Percentiles rank a stretch among this genome's conserved stretches.
phyloP scores from a whole-genome alignment of 148 eudicot genomes.

The Diospyros kaki region DNA sequence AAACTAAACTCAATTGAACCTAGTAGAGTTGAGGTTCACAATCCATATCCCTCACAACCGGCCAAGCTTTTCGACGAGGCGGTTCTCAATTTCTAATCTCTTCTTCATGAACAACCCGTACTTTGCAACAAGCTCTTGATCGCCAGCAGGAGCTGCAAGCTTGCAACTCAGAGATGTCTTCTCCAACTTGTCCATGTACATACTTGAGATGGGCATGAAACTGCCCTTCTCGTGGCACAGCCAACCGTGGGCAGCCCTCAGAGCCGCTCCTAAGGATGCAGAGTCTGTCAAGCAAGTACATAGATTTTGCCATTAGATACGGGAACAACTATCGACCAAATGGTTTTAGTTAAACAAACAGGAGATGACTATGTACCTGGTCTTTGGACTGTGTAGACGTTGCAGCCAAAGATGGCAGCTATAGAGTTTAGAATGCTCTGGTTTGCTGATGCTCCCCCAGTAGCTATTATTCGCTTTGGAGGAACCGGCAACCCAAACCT shows the following conservation, averaged over 20 bases:
- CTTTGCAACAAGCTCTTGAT: conserved; percentile 51
- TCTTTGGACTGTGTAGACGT: conserved; percentile 74
- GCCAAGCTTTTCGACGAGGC: conserved; percentile 65
- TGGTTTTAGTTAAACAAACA: neutral
- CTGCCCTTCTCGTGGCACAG: conserved; percentile 67
- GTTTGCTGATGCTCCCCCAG: conserved; percentile 95
- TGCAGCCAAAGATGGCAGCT: conserved; percentile 84
- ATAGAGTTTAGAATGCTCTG: conserved; percentile 51
- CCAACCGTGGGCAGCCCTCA: conserved; percentile 97
- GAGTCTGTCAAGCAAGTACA: conserved; percentile 49
- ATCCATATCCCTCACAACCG: conserved; percentile 31
- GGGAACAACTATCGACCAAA: neutral
- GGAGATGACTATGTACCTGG: conserved; percentile 40
- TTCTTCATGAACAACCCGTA: conserved; percentile 68
- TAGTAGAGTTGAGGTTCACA: neutral
- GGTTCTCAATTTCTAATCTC: conserved; percentile 70
- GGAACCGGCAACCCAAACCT: conserved; percentile 95
- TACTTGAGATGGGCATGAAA: conserved; percentile 60
- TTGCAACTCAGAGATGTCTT: conserved; percentile 54
- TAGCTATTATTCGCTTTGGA: conserved; percentile 83
- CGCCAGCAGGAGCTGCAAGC: conserved; percentile 69
- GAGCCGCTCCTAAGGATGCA: conserved; percentile 78
- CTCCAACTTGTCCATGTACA: conserved; percentile 67
- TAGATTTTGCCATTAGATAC: neutral
- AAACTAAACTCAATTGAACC: too few species aligned